Evolutionary conservation across 2,329 filamentous ascomycete species (phyloP), one percentile per base, ranked within the genome.

Genomic region (Xylariales sp.): DNA sequence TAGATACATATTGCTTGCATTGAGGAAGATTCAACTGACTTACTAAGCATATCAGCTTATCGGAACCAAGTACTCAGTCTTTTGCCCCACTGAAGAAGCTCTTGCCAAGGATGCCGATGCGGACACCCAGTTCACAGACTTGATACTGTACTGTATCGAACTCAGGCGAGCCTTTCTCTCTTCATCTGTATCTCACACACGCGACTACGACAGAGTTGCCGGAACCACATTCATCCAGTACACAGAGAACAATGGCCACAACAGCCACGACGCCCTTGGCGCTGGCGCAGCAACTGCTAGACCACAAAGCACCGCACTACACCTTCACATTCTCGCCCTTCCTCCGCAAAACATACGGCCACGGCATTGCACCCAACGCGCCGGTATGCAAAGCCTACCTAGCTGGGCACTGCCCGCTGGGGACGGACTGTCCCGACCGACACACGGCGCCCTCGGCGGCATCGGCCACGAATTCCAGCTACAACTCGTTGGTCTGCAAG

Each of bases 401-500:
- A 46, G 78, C 88, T 47, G 89, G 88, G 31, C 84, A 90, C 66
- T 97, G 93, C 59, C 88, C 90, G 1, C 76, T 90, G 48, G 91
- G 90, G 28, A 81, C 84, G 47, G 76, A 80, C 42, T 97, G 93
- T 63, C 80, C 88, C 2, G 89, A 97, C 64, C 86, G 88, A 38
- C 91, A 97, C 70, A 65, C 71, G 45, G 62, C 66, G 21, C 38
- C 51, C 4, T 69, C 53, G 45, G 62, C 69, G 5, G 64, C 69
- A 18, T 51, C 56, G 15, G 48, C 49, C 24, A 48, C 52, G 50
- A 53, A 57, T 55, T 64, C 71, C 29, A 81, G 80, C 24, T 84
- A 84, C 61, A 87, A 84, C 68, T 86, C 78, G 59, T 80, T 97
- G 12, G 91, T 98, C 46, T 98, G 93, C 80, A 98, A 98, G 71